Conservation (phyloP, 2,329 filamentous ascomycete genomes). For the Exophiala mesophila region DNA sequence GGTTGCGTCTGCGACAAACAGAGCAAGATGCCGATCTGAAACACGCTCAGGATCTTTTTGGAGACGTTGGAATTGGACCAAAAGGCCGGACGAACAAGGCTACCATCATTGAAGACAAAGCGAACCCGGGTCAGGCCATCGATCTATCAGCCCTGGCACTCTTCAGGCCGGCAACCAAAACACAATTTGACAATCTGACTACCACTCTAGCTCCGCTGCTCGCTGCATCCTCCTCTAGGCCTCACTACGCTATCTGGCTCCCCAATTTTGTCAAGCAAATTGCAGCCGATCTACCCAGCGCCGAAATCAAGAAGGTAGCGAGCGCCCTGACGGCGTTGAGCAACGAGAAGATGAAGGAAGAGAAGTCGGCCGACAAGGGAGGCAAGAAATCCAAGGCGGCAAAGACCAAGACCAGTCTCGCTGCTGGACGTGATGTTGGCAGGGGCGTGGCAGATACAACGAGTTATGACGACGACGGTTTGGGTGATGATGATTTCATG, state of each 20-base stretch:
- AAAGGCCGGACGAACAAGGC: slow-evolving; percentile 63
- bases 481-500: slow-evolving; percentile 55
- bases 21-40: slow-evolving; percentile 85
- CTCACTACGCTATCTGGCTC: slow-evolving; percentile 83
- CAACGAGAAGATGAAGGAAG: slow-evolving; percentile 98
- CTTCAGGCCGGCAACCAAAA: slow-evolving; percentile 85
- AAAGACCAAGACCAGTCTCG: slow-evolving; percentile 86
- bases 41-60: slow-evolving; percentile 89
- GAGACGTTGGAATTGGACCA: slow-evolving; percentile 65
- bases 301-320: slow-evolving; percentile 94
- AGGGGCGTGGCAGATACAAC: slow-evolving; percentile 62
- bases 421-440: slow-evolving; percentile 52
- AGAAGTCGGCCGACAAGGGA: slow-evolving; percentile 89
- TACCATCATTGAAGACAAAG: slow-evolving; percentile 63
- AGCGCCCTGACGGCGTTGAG: slow-evolving; percentile 80
- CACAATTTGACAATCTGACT: slow-evolving; percentile 75
- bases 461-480: slow-evolving; percentile 82
- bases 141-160: slow-evolving; percentile 75
- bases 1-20: slow-evolving; percentile 68
- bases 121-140: slow-evolving; percentile 71
- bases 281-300: slow-evolving; percentile 78
- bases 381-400: slow-evolving; percentile 96
- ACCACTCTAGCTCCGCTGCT: slow-evolving; percentile 76
- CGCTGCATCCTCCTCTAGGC: slow-evolving; percentile 70
- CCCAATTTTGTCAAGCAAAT: slow-evolving; percentile 88